A percentile compares a stretch with the other conserved stretches of the same genome.
Evolutionary conservation across 257 asterid genomes (phyloP).

Genomic region (Rauvolfia tetraphylla): DNA sequence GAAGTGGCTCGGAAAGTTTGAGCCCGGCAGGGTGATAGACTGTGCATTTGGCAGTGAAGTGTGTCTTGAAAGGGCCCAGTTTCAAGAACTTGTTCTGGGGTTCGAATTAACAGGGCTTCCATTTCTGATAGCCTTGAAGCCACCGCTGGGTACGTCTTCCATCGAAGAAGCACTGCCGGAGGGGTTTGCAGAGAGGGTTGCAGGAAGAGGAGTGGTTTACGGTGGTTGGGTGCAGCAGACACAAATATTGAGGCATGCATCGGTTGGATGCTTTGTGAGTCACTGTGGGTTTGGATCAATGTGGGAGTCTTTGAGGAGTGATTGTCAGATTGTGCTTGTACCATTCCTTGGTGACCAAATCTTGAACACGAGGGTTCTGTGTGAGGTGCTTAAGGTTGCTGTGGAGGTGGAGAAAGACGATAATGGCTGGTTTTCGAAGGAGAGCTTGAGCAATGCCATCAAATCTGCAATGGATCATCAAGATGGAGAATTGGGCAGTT

Average conservation of each 20-base stretch:
- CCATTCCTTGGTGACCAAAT: constrained; percentile 69
- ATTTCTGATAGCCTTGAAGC: constrained; percentile 53
- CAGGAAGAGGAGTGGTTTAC: constrained; percentile 45
- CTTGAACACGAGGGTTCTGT: constrained; percentile 59
- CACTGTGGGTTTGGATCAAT: constrained; percentile 86
- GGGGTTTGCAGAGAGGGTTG: constrained; percentile 57
- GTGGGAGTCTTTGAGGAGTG: constrained; percentile 77
- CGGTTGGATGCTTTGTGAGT: constrained; percentile 85
- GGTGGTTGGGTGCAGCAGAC: constrained; percentile 75
- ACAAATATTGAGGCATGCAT: constrained; percentile 54
- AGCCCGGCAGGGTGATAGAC: constrained; percentile 10
- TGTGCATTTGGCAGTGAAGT: constrained; percentile 28
- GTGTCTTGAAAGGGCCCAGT: constrained; percentile 18
- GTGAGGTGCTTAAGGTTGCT: constrained; percentile 63
- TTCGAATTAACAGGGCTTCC: constrained; percentile 41
- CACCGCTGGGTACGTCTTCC: constrained; percentile 45
- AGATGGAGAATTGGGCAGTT: constrained; percentile 25
- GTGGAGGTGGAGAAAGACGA: constrained; percentile 73
- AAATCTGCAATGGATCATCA: constrained; percentile 29
- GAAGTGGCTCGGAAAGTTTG: constrained; percentile 7
- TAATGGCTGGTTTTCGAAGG: constrained; percentile 54
- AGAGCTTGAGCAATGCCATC: constrained; percentile 29
- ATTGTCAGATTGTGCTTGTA: constrained; percentile 59
- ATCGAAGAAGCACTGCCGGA: constrained; percentile 68
- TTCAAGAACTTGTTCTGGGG: constrained; percentile 27